Percentiles rank a stretch among this genome's conserved stretches.
Evolutionary conservation across 805 yeast genomes (phyloP).

Genomic region (Saccharomycopsis sp.): DNA sequence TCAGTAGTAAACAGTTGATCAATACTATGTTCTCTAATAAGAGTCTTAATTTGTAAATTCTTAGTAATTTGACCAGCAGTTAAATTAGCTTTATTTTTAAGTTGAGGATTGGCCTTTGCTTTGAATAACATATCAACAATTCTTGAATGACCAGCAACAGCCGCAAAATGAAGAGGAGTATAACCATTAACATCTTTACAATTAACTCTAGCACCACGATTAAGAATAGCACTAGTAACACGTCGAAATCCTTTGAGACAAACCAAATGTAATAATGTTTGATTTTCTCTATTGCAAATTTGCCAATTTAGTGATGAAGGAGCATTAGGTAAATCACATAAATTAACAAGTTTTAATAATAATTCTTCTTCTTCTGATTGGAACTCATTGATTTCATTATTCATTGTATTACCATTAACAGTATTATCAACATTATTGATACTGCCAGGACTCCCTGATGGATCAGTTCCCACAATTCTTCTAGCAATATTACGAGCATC

Average conservation of each 20-base stretch:
- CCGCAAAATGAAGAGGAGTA: conserved; percentile 84
- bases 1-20: not conserved
- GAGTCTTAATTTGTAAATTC: conserved; percentile 24
- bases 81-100: conserved; percentile 41
- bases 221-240: conserved; percentile 53
- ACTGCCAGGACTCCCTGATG: conserved; percentile 21
- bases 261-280: conserved; percentile 81
- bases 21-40: conserved; percentile 18
- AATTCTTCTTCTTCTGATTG: conserved; percentile 29
- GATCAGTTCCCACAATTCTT: conserved; percentile 64
- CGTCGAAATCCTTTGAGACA: conserved; percentile 60
- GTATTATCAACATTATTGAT: conserved; percentile 16
- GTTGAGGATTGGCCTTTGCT: conserved; percentile 50
- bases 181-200: conserved; percentile 68
- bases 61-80: conserved; percentile 34
- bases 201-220: conserved; percentile 58
- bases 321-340: conserved; percentile 48
- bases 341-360: conserved; percentile 43
- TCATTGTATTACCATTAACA: conserved; percentile 2
- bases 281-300: conserved; percentile 61
- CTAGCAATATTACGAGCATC: conserved; percentile 92
- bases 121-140: conserved; percentile 51
- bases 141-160: conserved; percentile 61
- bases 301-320: conserved; percentile 59
- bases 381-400: not conserved